phyloP scores from a whole-genome alignment of 1,284 basidiomycete genomes.

The Austropuccinia psidii region DNA sequence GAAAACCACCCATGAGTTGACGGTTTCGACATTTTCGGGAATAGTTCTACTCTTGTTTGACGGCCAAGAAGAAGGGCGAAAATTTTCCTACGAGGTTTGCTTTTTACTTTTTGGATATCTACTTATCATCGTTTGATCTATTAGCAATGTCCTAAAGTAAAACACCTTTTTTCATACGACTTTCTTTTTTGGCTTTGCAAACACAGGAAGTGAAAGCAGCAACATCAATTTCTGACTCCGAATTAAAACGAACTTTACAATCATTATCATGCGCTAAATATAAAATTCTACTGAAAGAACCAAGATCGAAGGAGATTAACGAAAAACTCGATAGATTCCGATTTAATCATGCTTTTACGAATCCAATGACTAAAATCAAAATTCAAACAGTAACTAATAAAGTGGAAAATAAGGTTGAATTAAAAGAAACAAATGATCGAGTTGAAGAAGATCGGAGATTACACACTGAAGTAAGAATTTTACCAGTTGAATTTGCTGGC shows the following conservation, averaged over 20 bases:
- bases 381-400: constrained; percentile 78
- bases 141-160: neutral
- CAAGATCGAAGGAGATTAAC: constrained; percentile 70
- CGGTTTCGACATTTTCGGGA: constrained; percentile 82
- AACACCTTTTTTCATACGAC: neutral
- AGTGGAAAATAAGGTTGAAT: constrained; percentile 79
- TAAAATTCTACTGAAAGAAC: constrained; percentile 85
- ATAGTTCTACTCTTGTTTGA: constrained; percentile 86
- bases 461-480: constrained; percentile 68
- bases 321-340: constrained; percentile 68
- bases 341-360: constrained; percentile 76
- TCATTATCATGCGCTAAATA: constrained; percentile 95
- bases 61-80: constrained; percentile 59
- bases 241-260: constrained; percentile 84
- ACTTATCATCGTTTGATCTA: neutral
- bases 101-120: neutral
- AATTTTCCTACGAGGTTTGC: constrained; percentile 63
- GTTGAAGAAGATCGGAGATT: constrained; percentile 87
- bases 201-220: constrained; percentile 54
- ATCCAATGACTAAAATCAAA: constrained; percentile 80
- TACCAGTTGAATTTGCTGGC: neutral
- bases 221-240: constrained; percentile 65
- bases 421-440: constrained; percentile 79
- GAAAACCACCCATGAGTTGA: constrained; percentile 72
- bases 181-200: neutral